phyloP scores from a whole-genome alignment of 2,329 filamentous ascomycete species.

The Aspergillus sp. region DNA sequence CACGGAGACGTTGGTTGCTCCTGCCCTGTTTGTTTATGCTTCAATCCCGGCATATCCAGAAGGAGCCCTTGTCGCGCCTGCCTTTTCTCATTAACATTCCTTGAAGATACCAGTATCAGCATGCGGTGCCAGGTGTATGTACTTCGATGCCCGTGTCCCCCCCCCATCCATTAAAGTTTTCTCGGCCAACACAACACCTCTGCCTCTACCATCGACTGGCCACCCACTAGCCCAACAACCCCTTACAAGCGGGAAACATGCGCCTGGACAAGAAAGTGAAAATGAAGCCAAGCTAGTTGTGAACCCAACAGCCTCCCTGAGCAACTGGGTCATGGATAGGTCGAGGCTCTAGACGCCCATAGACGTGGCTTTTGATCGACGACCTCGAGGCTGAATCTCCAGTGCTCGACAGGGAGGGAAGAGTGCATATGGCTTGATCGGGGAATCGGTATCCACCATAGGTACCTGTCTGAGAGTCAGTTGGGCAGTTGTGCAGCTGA shows the following conservation, averaged over 20 bases:
- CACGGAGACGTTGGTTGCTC: background rate
- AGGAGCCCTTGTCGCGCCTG: background rate
- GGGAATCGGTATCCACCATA: background rate
- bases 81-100: background rate
- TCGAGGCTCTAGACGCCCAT: background rate
- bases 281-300: too few relatives aligned
- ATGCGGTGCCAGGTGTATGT: background rate
- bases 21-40: background rate
- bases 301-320: too few relatives aligned
- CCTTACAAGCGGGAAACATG: too few relatives aligned
- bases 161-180: background rate
- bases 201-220: too few relatives aligned
- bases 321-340: background rate
- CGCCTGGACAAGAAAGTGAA: too few relatives aligned
- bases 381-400: background rate
- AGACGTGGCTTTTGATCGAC: background rate
- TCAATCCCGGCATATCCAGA: background rate
- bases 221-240: too few relatives aligned
- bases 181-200: background rate
- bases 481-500: constrained; percentile 4
- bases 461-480: background rate
- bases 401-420: background rate
- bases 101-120: background rate
- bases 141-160: background rate
- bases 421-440: background rate